Evolutionary conservation across 2,329 filamentous ascomycete species (phyloP).

Genomic region (Aspergillus flavus): DNA sequence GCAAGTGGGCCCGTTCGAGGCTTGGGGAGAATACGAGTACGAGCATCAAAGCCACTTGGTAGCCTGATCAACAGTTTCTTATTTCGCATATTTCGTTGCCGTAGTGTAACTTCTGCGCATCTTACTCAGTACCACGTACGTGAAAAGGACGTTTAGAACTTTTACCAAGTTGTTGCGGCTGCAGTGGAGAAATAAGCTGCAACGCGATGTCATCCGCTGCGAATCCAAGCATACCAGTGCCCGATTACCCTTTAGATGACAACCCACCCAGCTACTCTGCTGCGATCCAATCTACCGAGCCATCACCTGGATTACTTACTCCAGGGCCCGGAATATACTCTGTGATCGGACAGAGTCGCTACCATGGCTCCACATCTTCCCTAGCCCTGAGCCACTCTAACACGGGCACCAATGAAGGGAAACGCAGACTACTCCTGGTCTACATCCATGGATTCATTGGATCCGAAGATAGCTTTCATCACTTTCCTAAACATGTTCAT

Average conservation of each 20-base stretch:
- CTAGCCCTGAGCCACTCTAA: not conserved
- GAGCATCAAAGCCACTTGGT: not conserved
- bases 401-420: constrained; percentile 1
- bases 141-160: not conserved
- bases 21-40: not conserved
- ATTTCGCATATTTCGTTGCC: not conserved
- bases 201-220: not conserved
- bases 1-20: not conserved
- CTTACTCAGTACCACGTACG: no score
- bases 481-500: constrained; percentile 87
- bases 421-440: constrained; percentile 68
- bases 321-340: not conserved
- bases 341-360: not conserved
- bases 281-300: not conserved
- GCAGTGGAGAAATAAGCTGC: not conserved
- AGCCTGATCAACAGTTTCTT: not conserved
- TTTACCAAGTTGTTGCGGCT: not conserved
- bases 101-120: not conserved
- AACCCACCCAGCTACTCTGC: not conserved
- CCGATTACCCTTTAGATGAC: not conserved
- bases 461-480: constrained; percentile 81
- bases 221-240: not conserved
- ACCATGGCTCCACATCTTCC: constrained; percentile 3
- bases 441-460: constrained; percentile 93
- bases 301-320: not conserved